These are phyloP conservation scores for Zoysia japonica DNA, from an alignment of 176 grass and related monocot species.

Conservation along the genomic window DNA sequence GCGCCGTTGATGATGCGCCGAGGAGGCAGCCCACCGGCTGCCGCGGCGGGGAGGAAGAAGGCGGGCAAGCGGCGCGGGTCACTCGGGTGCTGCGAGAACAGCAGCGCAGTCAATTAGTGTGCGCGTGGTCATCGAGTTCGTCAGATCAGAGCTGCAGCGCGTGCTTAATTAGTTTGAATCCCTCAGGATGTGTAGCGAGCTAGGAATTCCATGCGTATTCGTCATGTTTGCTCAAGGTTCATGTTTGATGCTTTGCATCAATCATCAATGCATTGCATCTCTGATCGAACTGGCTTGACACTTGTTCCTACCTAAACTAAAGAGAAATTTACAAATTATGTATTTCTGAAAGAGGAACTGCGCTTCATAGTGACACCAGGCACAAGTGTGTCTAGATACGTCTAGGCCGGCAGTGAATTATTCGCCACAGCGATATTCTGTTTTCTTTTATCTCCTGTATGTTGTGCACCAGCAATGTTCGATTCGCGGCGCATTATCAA, in stretches of 20 bases:
- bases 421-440: background rate
- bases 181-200: too few relatives aligned
- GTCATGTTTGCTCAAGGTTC: too few relatives aligned
- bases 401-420: background rate
- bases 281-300: too few relatives aligned
- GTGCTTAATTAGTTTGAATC: too few relatives aligned
- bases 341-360: too few relatives aligned
- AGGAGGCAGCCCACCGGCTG: background rate
- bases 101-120: background rate
- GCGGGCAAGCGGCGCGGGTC: background rate
- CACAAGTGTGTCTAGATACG: background rate
- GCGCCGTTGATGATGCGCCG: background rate
- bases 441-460: background rate
- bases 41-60: background rate
- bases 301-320: too few relatives aligned
- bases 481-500: background rate
- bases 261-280: too few relatives aligned
- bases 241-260: too few relatives aligned
- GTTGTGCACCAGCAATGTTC: background rate
- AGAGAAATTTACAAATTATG: too few relatives aligned
- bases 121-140: background rate
- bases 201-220: too few relatives aligned
- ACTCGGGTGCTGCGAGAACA: constrained; percentile 8
- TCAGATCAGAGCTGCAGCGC: too few relatives aligned
- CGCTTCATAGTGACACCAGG: too few relatives aligned